Percentiles rank a stretch among this genome's conserved stretches.
Conservation (phyloP, 495 filamentous ascomycete genomes). For the Aspergillus incahuasiensis region DNA sequence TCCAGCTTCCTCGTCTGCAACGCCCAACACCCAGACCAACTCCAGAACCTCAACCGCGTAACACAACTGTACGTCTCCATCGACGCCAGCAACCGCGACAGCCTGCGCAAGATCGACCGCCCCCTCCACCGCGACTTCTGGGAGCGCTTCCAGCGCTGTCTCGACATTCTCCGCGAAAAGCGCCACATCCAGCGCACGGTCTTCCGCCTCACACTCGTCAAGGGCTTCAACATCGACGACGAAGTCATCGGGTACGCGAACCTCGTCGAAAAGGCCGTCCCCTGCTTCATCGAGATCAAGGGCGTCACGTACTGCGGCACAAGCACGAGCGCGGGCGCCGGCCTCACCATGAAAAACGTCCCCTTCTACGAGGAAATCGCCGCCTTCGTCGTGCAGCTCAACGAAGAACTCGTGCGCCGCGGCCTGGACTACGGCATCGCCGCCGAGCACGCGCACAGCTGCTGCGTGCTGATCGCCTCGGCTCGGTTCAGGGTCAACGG, state of each 20-base stretch:
- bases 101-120: conserved; percentile 78
- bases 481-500: conserved; percentile 66
- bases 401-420: conserved; percentile 57
- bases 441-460: conserved; percentile 91
- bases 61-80: conserved; percentile 96
- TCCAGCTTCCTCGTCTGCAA: conserved; percentile 96
- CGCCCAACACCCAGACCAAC: conserved; percentile 92
- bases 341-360: conserved; percentile 91
- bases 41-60: conserved; percentile 72
- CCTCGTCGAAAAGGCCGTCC: conserved; percentile 76
- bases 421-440: conserved; percentile 83
- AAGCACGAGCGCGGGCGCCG: conserved; percentile 69
- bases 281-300: conserved; percentile 91
- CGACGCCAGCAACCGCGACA: conserved; percentile 88
- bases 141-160: conserved; percentile 86
- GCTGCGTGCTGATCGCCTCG: conserved; percentile 81
- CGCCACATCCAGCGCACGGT: conserved; percentile 83
- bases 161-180: conserved; percentile 82
- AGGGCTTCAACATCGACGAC: conserved; percentile 93
- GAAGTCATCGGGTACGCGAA: conserved; percentile 88
- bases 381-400: conserved; percentile 71
- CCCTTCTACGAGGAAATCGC: conserved; percentile 88
- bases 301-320: conserved; percentile 97
- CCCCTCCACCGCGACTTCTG: conserved; percentile 95
- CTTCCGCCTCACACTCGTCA: conserved; percentile 91